Base-by-base conservation (phyloP, 129 eudicot species). In the Dittrichia graveolens region DNA sequence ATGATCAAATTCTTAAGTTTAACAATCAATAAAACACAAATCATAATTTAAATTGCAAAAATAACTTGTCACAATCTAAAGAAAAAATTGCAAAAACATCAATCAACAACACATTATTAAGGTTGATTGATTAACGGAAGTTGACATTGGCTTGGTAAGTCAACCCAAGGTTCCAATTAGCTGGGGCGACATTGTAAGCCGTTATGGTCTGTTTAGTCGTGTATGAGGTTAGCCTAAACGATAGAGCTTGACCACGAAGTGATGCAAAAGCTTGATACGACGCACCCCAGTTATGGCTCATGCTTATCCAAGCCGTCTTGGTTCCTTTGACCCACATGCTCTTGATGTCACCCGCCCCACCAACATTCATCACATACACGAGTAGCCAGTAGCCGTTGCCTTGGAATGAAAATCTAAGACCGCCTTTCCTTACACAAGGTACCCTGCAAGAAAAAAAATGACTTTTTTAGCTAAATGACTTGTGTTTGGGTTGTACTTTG, bases 241-340 rank as follows among this genome's bases (percentile, higher is more conserved):
- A 89, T 10, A 92, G 81, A 1, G 90, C 70, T 50, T 92, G 96
- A 47, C 96, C 96, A 7, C 78, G 65, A 2, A 92, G 86, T 3
- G 87, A 74, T 1, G 91, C 86, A 42, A 89, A 89, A 0, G 96
- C 96, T 64, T 92, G 96, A 80, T 89, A 92, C 7, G 96, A 85
- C 7, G 90, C 95, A 8, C 98, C 98, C 98, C 98, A 94, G 55
- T 94, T 94, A 46, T 90, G 96, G 89, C 89, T 87, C 98, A 94
- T 94, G 79, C 81, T 80, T 5, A 90, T 70, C 98, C 98, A 94
- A 18, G 70, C 86, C 18, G 98, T 90, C 79, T 74, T 87, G 81
- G 80, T 83, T n/a, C 98, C 98, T 67, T 94, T 94, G 50, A 94
- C 95, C 95, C 89, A 85, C 95, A 88, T 84, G 49, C 39, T 57